Evolutionary conservation across 495 filamentous ascomycete species (phyloP).

Genomic region (Penicillium alfredii): DNA sequence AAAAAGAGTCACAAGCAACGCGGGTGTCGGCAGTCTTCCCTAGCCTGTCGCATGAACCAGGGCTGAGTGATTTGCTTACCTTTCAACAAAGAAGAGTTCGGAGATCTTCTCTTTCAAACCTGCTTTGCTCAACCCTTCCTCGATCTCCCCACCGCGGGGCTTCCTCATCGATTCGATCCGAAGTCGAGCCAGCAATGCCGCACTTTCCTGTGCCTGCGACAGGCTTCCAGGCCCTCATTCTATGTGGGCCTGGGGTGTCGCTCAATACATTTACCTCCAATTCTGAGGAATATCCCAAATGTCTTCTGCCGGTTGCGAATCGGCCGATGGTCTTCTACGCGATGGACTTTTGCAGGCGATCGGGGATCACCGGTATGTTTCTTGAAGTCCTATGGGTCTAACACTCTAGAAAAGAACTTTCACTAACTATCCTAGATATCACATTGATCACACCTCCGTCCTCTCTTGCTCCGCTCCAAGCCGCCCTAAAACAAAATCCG

Average conservation of each 20-base stretch:
- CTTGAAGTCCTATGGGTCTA: too few species aligned
- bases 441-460: slow-evolving; percentile 76
- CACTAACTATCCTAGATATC: slow-evolving; percentile 55
- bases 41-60: too few species aligned
- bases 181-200: too few species aligned
- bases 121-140: too few species aligned
- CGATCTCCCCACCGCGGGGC: too few species aligned
- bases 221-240: slow-evolving; percentile 87
- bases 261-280: slow-evolving; percentile 89
- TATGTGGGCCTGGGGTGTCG: slow-evolving; percentile 86
- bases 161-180: too few species aligned
- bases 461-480: slow-evolving; percentile 61
- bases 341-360: slow-evolving; percentile 82
- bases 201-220: slow-evolving; percentile 64
- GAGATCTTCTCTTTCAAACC: too few species aligned
- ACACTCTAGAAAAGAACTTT: too few species aligned
- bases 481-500: slow-evolving; percentile 78
- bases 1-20: too few species aligned
- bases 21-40: too few species aligned
- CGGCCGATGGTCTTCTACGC: slow-evolving; percentile 95
- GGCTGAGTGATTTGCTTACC: too few species aligned
- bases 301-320: slow-evolving; percentile 86
- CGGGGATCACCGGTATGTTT: slow-evolving; percentile 68
- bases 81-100: too few species aligned
- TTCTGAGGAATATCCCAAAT: slow-evolving; percentile 85